These are phyloP conservation scores for Arabidopsis suecica DNA, from an alignment of 345 rosid genomes.

Conservation along the genomic window DNA sequence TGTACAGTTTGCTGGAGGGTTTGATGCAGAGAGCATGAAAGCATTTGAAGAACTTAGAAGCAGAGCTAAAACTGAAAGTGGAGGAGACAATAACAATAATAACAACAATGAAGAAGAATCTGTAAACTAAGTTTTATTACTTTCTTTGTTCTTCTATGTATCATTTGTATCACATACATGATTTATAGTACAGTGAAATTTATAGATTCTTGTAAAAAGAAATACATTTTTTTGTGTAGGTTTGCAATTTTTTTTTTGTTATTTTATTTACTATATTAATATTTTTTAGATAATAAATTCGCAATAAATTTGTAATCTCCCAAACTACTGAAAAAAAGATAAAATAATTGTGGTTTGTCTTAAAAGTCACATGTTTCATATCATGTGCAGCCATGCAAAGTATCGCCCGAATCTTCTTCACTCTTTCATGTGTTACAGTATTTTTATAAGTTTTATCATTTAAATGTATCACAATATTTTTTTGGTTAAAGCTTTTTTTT, in stretches of 20 bases:
- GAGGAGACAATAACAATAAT: conserved; percentile 44
- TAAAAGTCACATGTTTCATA: conserved; percentile 47
- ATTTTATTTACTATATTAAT: background rate
- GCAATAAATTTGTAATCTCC: conserved; percentile 46
- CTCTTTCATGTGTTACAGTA: conserved; percentile 28
- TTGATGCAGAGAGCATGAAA: conserved; percentile 99
- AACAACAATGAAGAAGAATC: conserved; percentile 32
- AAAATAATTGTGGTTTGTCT: conserved; percentile 43
- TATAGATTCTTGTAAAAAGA: conserved; percentile 19
- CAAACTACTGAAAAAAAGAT: conserved; percentile 42
- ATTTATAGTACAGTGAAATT: conserved; percentile 38
- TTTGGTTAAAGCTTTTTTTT: background rate
- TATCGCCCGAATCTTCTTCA: conserved; percentile 46
- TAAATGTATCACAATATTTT: conserved; percentile 9
- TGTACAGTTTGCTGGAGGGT: conserved; percentile 93
- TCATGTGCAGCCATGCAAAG: conserved; percentile 47
- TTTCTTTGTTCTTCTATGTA: conserved; percentile 22
- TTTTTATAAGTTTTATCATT: conserved; percentile 10
- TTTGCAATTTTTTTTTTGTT: background rate
- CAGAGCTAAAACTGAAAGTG: conserved; percentile 62
- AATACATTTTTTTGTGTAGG: background rate
- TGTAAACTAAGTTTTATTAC: conserved; percentile 36
- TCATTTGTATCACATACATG: conserved; percentile 35
- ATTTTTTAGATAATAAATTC: conserved; percentile 1
- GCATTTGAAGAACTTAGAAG: conserved; percentile 91